Conservation (phyloP, 2,329 filamentous ascomycete genomes). For the Hymenoscyphus infarciens region DNA sequence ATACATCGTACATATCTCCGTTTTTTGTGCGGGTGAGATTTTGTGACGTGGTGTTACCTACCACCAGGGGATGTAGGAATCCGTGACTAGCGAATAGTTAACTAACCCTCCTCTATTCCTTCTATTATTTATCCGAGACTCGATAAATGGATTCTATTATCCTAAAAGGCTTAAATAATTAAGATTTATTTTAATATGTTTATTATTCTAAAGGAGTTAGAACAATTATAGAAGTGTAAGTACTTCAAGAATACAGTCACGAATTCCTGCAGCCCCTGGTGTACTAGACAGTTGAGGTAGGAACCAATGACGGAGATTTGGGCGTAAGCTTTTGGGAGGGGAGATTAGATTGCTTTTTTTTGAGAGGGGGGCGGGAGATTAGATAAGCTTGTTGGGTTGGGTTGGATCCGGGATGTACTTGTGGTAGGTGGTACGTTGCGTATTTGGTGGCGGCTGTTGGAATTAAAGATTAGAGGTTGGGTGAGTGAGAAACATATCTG, state of each 20-base stretch:
- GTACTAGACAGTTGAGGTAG: not conserved
- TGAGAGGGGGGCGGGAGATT: not conserved
- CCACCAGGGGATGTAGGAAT: too few relatives aligned
- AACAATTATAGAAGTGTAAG: too few relatives aligned
- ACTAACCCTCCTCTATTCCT: too few relatives aligned
- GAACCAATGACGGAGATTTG: not conserved
- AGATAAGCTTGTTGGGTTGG: not conserved
- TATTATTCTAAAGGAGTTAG: too few relatives aligned
- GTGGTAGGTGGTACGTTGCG: not conserved
- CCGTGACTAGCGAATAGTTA: too few relatives aligned
- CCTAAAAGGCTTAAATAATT: too few relatives aligned
- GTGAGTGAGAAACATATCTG: not conserved
- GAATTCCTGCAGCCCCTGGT: too few relatives aligned
- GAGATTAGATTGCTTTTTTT: not conserved
- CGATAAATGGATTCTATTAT: too few relatives aligned
- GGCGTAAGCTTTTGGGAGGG: not conserved
- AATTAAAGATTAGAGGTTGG: not conserved
- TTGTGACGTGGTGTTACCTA: not conserved
- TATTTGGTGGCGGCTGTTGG: not conserved
- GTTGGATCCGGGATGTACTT: not conserved
- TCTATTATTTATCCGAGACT: too few relatives aligned
- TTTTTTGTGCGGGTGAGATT: not conserved
- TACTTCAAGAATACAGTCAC: too few relatives aligned
- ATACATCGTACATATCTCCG: not conserved
- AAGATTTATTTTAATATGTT: too few relatives aligned